These are phyloP conservation scores for Chaetoceros muelleri DNA, from an alignment of 108 stramenopile species.

Conservation along the genomic window DNA sequence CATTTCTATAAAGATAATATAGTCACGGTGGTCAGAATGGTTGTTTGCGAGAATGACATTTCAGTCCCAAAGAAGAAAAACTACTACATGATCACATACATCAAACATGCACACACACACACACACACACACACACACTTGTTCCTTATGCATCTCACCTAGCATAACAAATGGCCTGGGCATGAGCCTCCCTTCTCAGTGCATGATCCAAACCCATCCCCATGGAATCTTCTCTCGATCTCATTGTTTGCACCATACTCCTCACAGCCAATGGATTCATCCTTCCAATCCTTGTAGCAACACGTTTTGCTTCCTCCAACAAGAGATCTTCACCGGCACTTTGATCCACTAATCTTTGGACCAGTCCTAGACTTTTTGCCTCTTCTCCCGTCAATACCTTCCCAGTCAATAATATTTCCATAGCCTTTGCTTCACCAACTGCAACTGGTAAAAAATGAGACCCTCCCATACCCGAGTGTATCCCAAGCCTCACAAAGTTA, in stretches of 20 bases:
- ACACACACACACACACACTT: too few relatives aligned
- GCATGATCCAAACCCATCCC: constrained; percentile 28
- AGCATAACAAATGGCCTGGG: constrained; percentile 52
- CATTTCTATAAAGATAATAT: too few relatives aligned
- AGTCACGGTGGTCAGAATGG: too few relatives aligned
- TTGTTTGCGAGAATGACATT: too few relatives aligned
- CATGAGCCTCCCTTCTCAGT: constrained; percentile 40
- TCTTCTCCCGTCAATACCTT: constrained; percentile 40
- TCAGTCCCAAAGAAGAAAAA: too few relatives aligned
- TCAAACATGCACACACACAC: too few relatives aligned
- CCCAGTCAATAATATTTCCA: constrained; percentile 43
- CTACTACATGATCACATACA: too few relatives aligned
- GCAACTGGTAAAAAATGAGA: constrained; percentile 41
- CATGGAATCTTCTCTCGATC: constrained; percentile 25
- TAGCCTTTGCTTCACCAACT: constrained; percentile 26
- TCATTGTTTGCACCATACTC: constrained; percentile 30
- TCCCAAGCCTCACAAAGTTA: constrained; percentile 57
- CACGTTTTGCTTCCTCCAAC: constrained; percentile 19
- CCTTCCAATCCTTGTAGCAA: constrained; percentile 11
- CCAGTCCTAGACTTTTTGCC: constrained; percentile 28
- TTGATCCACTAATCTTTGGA: constrained; percentile 15
- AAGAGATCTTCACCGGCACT: constrained; percentile 27
- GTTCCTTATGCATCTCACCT: too few relatives aligned
- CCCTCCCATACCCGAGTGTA: constrained; percentile 72
- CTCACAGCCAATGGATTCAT: constrained; percentile 47